These are phyloP conservation scores for Ceratocystiopsis minuta DNA, from an alignment of 2,329 filamentous ascomycete species.

Conservation along the genomic window DNA sequence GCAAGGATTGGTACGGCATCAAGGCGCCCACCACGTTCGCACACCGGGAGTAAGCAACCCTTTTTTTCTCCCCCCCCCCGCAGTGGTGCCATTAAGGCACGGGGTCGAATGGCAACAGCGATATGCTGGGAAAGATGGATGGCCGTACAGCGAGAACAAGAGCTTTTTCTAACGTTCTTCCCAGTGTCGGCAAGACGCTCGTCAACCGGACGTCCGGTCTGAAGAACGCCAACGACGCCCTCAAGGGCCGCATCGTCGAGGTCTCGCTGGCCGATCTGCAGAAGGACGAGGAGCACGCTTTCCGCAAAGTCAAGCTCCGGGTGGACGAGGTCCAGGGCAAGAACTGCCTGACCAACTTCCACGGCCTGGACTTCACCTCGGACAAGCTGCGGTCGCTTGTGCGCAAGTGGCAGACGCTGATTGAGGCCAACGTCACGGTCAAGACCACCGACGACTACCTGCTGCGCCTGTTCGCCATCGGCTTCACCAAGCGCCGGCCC, in stretches of 20 bases:
- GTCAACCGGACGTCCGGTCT: constrained; percentile 99
- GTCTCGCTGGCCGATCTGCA: constrained; percentile 97
- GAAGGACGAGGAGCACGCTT: constrained; percentile 98
- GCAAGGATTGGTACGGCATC: constrained; percentile 98
- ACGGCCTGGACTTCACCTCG: constrained; percentile 99
- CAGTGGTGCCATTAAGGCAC: not conserved
- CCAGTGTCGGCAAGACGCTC: constrained; percentile 96
- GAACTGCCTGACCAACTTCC: constrained; percentile 99
- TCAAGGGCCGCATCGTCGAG: constrained; percentile 98
- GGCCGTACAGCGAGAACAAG: constrained; percentile 2
- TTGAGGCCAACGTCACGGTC: constrained; percentile 98
- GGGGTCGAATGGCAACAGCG: no score
- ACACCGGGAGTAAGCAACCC: constrained; percentile 68
- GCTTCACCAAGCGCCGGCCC: constrained; percentile 96
- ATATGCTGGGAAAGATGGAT: not conserved
- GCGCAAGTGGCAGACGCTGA: constrained; percentile 98
- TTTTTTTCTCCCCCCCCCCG: not conserved
- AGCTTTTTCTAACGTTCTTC: constrained; percentile 10
- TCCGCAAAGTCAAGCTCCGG: constrained; percentile 98
- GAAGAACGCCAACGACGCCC: constrained; percentile 98
- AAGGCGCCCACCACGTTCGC: constrained; percentile 96
- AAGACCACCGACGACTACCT: constrained; percentile 99
- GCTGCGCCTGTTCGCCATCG: constrained; percentile 95
- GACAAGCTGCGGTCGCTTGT: constrained; percentile 99
- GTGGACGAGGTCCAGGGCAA: constrained; percentile 99